Evolutionary conservation across 2,329 filamentous ascomycete genomes (phyloP), one percentile per base, ranked within the genome.

Genomic region (Coniella vitis): DNA sequence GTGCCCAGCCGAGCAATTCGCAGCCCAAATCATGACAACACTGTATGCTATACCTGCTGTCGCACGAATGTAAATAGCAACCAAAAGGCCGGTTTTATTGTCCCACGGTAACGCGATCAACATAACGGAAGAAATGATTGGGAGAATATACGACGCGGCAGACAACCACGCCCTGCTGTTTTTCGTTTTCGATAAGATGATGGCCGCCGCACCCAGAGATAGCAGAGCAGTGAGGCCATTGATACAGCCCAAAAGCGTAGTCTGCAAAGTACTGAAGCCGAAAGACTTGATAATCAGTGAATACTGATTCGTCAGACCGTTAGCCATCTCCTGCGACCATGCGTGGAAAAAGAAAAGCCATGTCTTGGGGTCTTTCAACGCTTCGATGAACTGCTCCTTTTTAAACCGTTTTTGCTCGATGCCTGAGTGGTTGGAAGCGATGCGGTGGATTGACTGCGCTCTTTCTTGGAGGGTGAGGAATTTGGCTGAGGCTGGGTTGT

Each of bases 201-300:
- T 21, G 1, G 52, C 52, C 3, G 49, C 49, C 7, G 41, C 22
- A 1, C 49, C 45, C 2, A 52, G 49, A 7, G 49, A 52, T 1
- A 48, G 22, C 14, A 52, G 34, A 4, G 52, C 45, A 10, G 45
- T 54, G 12, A 54, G 17, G 4, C 52, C 52, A 14, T 54, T 54
- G 10, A 54, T 43, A 17, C 52, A 54, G 14, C 52, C 52, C 5
- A 58, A 56, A 20, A 61, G 57, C 0, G 65, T 67, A 9, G 65
- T 66, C 32, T 66, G 63, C 38, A 62, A 58, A 36, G 55, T 65
- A 12, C 54, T 64, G 51, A 71, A 72, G 3, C 69, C 69, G 43
- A 72, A 71, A 0, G 66, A 69, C 21, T 69, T 70, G 53, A 72
- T 68, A 38, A 72, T 68, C 0, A 73, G 58, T 0, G 66, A 68